A percentile compares a stretch with the other conserved stretches of the same genome.
phyloP scores from a whole-genome alignment of 768 basidiomycete genomes.

The Mycena rebaudengoi region DNA sequence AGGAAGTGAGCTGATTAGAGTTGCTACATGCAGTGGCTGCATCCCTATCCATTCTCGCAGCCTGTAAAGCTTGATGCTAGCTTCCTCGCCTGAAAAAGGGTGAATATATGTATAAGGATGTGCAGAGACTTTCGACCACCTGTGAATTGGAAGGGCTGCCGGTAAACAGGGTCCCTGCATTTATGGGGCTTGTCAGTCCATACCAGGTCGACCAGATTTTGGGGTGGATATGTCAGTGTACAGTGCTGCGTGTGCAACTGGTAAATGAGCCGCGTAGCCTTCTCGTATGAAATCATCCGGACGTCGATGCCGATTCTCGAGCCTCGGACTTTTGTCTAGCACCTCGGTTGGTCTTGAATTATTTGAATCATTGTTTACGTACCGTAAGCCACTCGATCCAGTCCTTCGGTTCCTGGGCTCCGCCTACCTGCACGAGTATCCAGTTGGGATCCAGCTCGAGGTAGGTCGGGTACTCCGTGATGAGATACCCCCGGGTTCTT shows the following conservation, averaged over 20 bases:
- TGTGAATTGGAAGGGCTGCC: constrained; percentile 77
- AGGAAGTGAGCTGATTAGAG: constrained; percentile 70
- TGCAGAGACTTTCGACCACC: no score
- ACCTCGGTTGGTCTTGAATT: neutral
- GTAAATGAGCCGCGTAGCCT: constrained; percentile 64
- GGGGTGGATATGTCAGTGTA: constrained; percentile 79
- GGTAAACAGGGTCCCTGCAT: constrained; percentile 66
- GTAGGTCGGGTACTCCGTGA: no score
- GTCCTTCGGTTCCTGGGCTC: constrained; percentile 69
- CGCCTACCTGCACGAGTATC: no score
- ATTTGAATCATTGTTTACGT: constrained; percentile 27
- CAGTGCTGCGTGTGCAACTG: constrained; percentile 61
- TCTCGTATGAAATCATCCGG: constrained; percentile 78
- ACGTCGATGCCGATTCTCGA: constrained; percentile 82
- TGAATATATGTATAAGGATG: no score
- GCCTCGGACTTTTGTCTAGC: constrained; percentile 48
- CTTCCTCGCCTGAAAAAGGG: constrained; percentile 72
- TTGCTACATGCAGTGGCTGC: constrained; percentile 69
- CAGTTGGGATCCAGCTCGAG: no score
- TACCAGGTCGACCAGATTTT: constrained; percentile 82
- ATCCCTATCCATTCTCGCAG: constrained; percentile 73
- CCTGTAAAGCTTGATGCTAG: constrained; percentile 69
- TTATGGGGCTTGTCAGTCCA: constrained; percentile 82
- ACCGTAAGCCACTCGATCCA: constrained; percentile 85
- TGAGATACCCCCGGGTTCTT: no score